Base-by-base conservation (phyloP, 768 basidiomycete species). In the Rubroboletus satanas region DNA sequence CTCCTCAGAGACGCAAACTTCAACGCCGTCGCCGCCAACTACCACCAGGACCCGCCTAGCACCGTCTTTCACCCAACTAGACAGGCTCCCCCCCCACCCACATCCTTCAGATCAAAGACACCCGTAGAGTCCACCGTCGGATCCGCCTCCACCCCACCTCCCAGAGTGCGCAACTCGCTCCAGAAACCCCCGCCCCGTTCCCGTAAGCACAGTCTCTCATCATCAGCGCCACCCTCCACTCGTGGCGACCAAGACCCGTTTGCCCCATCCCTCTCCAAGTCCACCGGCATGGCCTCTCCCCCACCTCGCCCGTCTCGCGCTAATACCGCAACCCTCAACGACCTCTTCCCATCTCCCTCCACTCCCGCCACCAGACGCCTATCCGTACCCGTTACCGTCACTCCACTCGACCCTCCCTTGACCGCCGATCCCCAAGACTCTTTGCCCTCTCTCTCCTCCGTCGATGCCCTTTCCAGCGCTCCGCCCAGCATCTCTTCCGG, bases 291-390 rank as follows among this genome's bases (percentile, higher is more conserved):
- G 45, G 65, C 78, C 3, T 73, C 83, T 0, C 83, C 89, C 2
- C 90, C 90, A 9, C 84, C 87, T 2, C 81, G 91, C 42, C 91
- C 91, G 0, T 90, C 89, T 44, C 81, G 91, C 53, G 87, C 87
- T 56, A 93, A 93, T 70, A 93, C 91, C 5, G 87, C 85, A 33
- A 91, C 79, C 51, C 77, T 93, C 46, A 84, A 79, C 71, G 90
- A 93, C 73, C 73, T 92, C 64, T 86, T 85, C 68, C 74, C 82
- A 6, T 50, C 71, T 8, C 73, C 75, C 51, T 60, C 70, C 44
- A 61, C 72, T 46, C 65, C 78, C 38, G 72, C 79, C 6, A 62
- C 75, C 21, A 81, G 80, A 45, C 80, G 83, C 49, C 73, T 83
- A 52, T 84, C 83, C 33, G 72, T 76, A 26, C 84, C 82, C 44